phyloP scores from a whole-genome alignment of 495 filamentous ascomycete genomes.

The Neurospora sp. region DNA sequence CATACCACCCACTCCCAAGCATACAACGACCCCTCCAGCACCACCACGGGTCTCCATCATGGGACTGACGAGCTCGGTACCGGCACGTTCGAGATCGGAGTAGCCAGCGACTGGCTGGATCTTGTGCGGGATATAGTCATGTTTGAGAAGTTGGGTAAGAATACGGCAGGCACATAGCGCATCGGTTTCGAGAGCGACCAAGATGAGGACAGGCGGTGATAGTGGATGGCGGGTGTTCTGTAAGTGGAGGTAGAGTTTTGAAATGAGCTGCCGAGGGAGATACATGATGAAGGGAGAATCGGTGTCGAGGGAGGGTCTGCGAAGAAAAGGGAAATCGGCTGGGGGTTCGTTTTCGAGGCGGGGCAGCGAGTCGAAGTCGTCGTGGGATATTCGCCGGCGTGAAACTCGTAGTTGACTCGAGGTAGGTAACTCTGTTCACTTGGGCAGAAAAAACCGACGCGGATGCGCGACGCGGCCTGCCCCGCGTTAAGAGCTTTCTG shows the following conservation, averaged over 20 bases:
- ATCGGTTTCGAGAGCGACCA: conserved; percentile 90
- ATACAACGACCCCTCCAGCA: conserved; percentile 77
- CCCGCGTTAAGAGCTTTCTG: not conserved
- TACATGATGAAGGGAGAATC: conserved; percentile 54
- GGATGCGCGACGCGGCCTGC: not conserved
- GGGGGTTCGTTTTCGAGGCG: conserved; percentile 6
- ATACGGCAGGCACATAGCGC: conserved; percentile 93
- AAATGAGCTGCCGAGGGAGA: conserved; percentile 81
- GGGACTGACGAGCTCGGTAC: conserved; percentile 63
- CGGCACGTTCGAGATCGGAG: conserved; percentile 72
- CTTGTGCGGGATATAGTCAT: conserved; percentile 97
- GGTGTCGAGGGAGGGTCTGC: not conserved
- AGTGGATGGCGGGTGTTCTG: conserved; percentile 70
- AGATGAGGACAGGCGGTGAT: conserved; percentile 81
- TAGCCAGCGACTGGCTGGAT: conserved; percentile 91
- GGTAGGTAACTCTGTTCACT: not conserved
- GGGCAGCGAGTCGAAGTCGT: conserved; percentile 9
- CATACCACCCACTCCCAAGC: conserved; percentile 83
- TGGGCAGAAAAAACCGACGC: not conserved
- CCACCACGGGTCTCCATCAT: conserved; percentile 77
- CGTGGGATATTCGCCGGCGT: not conserved
- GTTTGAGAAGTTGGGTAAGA: conserved; percentile 78
- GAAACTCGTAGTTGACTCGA: not conserved
- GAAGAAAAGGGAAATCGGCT: not conserved
- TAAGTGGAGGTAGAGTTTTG: conserved; percentile 82